Percentiles rank a stretch among this genome's conserved stretches.
Conservation (phyloP, 2,329 filamentous ascomycete species). For the Sarocladium kiliense region DNA sequence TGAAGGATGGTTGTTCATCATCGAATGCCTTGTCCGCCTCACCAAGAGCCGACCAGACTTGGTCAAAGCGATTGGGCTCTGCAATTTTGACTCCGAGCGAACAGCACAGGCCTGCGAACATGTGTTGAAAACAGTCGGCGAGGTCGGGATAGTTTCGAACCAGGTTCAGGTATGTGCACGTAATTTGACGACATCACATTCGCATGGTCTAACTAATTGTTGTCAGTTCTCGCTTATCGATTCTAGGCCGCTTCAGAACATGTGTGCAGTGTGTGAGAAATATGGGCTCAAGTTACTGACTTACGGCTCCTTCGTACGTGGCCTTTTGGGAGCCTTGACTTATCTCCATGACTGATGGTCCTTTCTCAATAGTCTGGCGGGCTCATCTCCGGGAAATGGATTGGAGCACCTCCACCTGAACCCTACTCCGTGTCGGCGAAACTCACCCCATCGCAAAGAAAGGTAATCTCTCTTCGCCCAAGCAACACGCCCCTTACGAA, state of each 20-base stretch:
- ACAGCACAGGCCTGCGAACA: slow-evolving; percentile 24
- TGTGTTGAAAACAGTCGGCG: slow-evolving; percentile 16
- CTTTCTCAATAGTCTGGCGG: slow-evolving; percentile 22
- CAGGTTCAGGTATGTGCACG: slow-evolving; percentile 26
- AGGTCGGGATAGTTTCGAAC: slow-evolving; percentile 20
- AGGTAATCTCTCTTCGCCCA: neutral
- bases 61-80: slow-evolving; percentile 17
- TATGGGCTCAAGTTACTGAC: slow-evolving; percentile 18
- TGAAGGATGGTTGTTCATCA: slow-evolving; percentile 28
- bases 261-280: slow-evolving; percentile 14
- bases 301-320: slow-evolving; percentile 22
- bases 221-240: slow-evolving; percentile 19
- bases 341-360: neutral
- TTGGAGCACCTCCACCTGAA: slow-evolving; percentile 22
- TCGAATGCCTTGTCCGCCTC: slow-evolving; percentile 27
- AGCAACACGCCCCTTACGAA: too few relatives aligned
- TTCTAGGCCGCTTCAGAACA: slow-evolving; percentile 16
- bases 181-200: neutral
- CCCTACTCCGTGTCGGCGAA: slow-evolving; percentile 22
- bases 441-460: slow-evolving; percentile 30
- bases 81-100: slow-evolving; percentile 19
- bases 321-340: neutral
- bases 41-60: slow-evolving; percentile 24
- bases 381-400: slow-evolving; percentile 28
- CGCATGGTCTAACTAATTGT: neutral